phyloP scores from a whole-genome alignment of 202 grass and related monocot species.

The Carex sylvatica region DNA sequence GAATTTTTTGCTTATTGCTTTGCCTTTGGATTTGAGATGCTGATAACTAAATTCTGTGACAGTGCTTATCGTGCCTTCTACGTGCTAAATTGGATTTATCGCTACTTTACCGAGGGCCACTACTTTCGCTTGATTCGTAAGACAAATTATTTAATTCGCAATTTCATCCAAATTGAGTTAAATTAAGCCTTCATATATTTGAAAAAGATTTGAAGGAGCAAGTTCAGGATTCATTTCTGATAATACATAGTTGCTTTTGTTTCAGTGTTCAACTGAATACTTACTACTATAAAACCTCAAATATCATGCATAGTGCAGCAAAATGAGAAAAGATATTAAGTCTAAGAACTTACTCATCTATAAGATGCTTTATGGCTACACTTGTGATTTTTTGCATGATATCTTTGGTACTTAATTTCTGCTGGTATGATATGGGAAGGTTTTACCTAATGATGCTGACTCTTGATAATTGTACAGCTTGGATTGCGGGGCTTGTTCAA shows the following conservation, averaged over 20 bases:
- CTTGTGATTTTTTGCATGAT: neutral
- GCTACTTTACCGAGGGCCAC: conserved; percentile 70
- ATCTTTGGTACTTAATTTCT: neutral
- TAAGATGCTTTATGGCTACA: neutral
- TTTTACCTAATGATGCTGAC: conserved; percentile 4
- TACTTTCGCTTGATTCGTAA: conserved; percentile 80
- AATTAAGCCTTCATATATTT: too few relatives aligned
- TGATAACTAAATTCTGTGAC: conserved; percentile 21
- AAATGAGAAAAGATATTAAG: neutral
- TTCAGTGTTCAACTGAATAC: neutral
- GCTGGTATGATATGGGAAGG: neutral
- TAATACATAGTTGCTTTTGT: neutral
- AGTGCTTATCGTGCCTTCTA: conserved; percentile 94
- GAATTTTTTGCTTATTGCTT: conserved; percentile 12
- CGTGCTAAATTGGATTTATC: conserved; percentile 94
- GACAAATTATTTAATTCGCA: neutral
- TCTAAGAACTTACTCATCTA: too few relatives aligned
- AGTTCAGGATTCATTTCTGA: too few relatives aligned
- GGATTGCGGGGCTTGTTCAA: conserved; percentile 85
- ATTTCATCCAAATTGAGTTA: too few relatives aligned
- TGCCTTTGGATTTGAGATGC: neutral
- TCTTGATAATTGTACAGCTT: conserved; percentile 54
- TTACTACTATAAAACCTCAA: neutral
- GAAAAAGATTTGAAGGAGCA: too few relatives aligned
- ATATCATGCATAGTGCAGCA: neutral